Evolutionary conservation across 2,329 filamentous ascomycete genomes (phyloP).

Genomic region (Alternaria sp.): DNA sequence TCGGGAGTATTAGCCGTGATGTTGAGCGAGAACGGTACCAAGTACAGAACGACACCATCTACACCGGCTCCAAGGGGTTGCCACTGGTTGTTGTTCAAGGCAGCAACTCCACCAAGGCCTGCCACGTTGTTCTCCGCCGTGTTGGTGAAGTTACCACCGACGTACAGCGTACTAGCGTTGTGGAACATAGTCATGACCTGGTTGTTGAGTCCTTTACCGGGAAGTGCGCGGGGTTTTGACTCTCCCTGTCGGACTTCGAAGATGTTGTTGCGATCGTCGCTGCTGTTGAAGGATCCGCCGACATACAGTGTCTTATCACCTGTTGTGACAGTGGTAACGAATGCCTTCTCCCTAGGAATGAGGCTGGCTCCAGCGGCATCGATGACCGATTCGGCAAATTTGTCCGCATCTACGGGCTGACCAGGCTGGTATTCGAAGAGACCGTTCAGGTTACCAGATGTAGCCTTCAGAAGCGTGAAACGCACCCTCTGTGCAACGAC

Average conservation of each 20-base stretch:
- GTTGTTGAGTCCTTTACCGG: slow-evolving; percentile 78
- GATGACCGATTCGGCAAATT: slow-evolving; percentile 75
- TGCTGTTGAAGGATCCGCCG: slow-evolving; percentile 80
- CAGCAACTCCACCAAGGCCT: slow-evolving; percentile 77
- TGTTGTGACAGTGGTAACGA: slow-evolving; percentile 71
- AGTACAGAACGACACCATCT: slow-evolving; percentile 74
- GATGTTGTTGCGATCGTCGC: slow-evolving; percentile 71
- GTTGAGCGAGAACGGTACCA: slow-evolving; percentile 82
- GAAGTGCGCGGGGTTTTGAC: slow-evolving; percentile 65
- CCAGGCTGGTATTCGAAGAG: slow-evolving; percentile 86
- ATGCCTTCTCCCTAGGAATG: slow-evolving; percentile 62
- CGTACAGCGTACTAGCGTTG: slow-evolving; percentile 68
- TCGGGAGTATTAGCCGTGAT: slow-evolving; percentile 72
- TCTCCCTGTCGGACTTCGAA: slow-evolving; percentile 67
- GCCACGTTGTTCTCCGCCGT: slow-evolving; percentile 66
- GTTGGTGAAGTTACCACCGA: slow-evolving; percentile 84
- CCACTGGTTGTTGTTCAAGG: slow-evolving; percentile 77
- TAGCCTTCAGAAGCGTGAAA: slow-evolving; percentile 75
- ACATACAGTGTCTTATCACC: slow-evolving; percentile 70
- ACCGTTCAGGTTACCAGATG: slow-evolving; percentile 83
- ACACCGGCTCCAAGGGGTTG: slow-evolving; percentile 82
- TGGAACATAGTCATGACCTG: slow-evolving; percentile 75
- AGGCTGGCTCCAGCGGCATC: slow-evolving; percentile 78
- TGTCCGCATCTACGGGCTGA: slow-evolving; percentile 63
- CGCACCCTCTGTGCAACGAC: slow-evolving; percentile 89